A percentile compares a stretch with the other conserved stretches of the same genome.
Evolutionary conservation across 1,284 basidiomycete species (phyloP).

Genomic region (Moesziomyces sp.): DNA sequence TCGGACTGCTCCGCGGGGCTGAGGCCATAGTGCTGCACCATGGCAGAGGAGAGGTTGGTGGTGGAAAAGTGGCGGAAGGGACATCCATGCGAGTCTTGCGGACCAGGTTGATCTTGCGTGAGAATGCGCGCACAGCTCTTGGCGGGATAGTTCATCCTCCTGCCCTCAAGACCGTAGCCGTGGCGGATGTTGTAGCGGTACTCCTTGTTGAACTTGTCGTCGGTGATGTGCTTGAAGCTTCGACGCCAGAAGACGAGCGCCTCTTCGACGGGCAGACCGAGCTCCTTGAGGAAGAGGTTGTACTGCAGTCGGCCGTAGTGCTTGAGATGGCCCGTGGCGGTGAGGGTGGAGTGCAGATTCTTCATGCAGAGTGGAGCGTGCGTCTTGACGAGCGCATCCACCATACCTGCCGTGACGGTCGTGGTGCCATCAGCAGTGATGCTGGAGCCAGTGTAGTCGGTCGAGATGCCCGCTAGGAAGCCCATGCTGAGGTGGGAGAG

Average conservation of each 20-base stretch:
- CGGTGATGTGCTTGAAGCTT: constrained; percentile 78
- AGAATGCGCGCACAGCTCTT: constrained; percentile 94
- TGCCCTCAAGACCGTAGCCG: constrained; percentile 92
- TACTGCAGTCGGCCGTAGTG: constrained; percentile 93
- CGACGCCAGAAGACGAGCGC: constrained; percentile 93
- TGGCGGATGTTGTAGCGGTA: constrained; percentile 98
- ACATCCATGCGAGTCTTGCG: constrained; percentile 86
- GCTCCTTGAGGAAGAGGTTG: constrained; percentile 87
- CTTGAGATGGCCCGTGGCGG: constrained; percentile 85
- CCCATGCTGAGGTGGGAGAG: constrained; percentile 92
- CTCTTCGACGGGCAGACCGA: constrained; percentile 94
- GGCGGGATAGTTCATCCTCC: constrained; percentile 91
- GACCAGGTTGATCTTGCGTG: constrained; percentile 78
- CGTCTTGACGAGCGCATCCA: constrained; percentile 84
- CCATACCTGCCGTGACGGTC: constrained; percentile 89
- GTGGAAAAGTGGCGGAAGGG: constrained; percentile 91
- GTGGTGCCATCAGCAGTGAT: constrained; percentile 71
- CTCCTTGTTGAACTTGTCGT: constrained; percentile 98
- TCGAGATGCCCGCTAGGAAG: constrained; percentile 89
- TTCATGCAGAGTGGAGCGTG: constrained; percentile 98
- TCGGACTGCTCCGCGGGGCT: constrained; percentile 83
- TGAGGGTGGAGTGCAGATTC: constrained; percentile 82
- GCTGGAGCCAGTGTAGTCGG: constrained; percentile 75
- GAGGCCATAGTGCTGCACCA: constrained; percentile 79
- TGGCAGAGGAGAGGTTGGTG: constrained; percentile 83